Conservation (phyloP, 1,284 basidiomycete genomes). For the Cystobasidium pallidum region DNA sequence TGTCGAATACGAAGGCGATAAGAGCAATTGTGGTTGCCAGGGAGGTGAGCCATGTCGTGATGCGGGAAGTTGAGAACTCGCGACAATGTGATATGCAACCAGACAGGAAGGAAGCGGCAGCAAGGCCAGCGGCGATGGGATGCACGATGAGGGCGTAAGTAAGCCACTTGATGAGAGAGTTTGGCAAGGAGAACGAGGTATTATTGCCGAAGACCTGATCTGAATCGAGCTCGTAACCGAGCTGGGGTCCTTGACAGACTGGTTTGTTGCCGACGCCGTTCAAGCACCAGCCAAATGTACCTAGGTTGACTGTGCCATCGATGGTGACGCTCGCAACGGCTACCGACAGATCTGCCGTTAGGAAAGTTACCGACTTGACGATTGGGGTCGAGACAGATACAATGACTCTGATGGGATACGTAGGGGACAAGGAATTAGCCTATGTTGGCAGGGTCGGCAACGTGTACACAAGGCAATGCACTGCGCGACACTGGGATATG, state of each 20-base stretch:
- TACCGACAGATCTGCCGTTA: slow-evolving; percentile 47
- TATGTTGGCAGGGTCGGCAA: too few relatives aligned
- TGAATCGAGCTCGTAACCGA: slow-evolving; percentile 41
- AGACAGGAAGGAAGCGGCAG: slow-evolving; percentile 45
- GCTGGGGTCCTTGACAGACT: slow-evolving; percentile 42
- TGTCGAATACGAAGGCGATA: slow-evolving; percentile 53
- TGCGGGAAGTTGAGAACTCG: slow-evolving; percentile 45
- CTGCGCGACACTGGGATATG: too few relatives aligned
- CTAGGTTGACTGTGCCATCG: slow-evolving; percentile 46
- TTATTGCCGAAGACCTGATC: slow-evolving; percentile 29
- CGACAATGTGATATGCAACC: slow-evolving; percentile 48
- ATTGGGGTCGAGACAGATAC: slow-evolving; percentile 50
- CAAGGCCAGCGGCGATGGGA: slow-evolving; percentile 51
- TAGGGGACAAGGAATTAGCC: slow-evolving; percentile 8
- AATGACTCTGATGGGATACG: slow-evolving; percentile 45
- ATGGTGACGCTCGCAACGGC: slow-evolving; percentile 32
- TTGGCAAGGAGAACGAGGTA: slow-evolving; percentile 43
- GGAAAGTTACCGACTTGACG: slow-evolving; percentile 51
- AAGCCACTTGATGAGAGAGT: slow-evolving; percentile 50
- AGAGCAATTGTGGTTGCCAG: slow-evolving; percentile 49
- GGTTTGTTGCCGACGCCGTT: slow-evolving; percentile 26
- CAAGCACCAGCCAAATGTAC: slow-evolving; percentile 50
- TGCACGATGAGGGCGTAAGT: slow-evolving; percentile 53
- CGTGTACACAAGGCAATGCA: too few relatives aligned
- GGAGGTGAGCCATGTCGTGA: slow-evolving; percentile 52